Conservation (phyloP, 768 basidiomycete genomes). For the Panellus pusillus region DNA sequence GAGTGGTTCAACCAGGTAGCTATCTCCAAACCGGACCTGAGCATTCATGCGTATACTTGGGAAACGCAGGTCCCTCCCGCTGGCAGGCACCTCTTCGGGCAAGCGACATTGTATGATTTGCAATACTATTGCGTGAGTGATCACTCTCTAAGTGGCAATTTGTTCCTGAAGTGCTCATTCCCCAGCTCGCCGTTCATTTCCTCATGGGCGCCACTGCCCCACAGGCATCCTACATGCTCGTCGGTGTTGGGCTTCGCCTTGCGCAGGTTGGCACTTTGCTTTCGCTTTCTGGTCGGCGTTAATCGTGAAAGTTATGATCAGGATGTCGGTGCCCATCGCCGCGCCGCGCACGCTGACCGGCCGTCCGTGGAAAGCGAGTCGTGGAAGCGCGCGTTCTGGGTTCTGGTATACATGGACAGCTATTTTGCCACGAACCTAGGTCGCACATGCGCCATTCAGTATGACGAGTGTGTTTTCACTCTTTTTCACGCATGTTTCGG, state of each 20-base stretch:
- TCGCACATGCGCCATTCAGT: slow-evolving; percentile 66
- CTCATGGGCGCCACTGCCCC: slow-evolving; percentile 57
- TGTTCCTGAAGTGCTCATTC: no score
- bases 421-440: slow-evolving; percentile 56
- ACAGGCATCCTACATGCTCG: slow-evolving; percentile 65
- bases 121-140: slow-evolving; percentile 59
- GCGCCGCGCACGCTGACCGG: slow-evolving; percentile 29
- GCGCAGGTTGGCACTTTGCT: background rate
- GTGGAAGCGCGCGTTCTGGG: slow-evolving; percentile 72
- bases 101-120: slow-evolving; percentile 70
- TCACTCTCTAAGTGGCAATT: background rate
- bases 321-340: slow-evolving; percentile 70
- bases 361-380: slow-evolving; percentile 62
- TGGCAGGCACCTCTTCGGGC: slow-evolving; percentile 57
- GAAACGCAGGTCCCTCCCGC: slow-evolving; percentile 44
- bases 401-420: slow-evolving; percentile 38
- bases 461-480: slow-evolving; percentile 59
- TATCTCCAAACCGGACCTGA: background rate
- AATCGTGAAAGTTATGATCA: slow-evolving; percentile 30
- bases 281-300: background rate
- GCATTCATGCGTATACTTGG: background rate
- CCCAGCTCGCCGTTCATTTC: slow-evolving; percentile 51
- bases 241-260: slow-evolving; percentile 41
- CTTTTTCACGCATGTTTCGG: background rate
- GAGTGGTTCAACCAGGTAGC: slow-evolving; percentile 64